A percentile compares a stretch with the other conserved stretches of the same genome.
These are phyloP conservation scores for Alternaria incomplexa DNA, from an alignment of 2,329 filamentous ascomycete genomes.

Conservation along the genomic window DNA sequence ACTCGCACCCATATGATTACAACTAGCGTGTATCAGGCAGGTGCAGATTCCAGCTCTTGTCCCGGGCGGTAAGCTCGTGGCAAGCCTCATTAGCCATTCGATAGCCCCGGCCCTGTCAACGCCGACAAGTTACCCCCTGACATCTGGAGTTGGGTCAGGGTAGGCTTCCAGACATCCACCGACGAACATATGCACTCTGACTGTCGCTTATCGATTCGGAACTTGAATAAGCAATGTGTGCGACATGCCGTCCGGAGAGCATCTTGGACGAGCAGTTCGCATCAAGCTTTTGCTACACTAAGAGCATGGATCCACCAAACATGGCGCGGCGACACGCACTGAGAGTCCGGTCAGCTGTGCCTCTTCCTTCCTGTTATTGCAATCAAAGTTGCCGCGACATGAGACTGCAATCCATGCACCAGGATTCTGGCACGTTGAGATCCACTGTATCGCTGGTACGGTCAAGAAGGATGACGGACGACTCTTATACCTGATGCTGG, in stretches of 20 bases:
- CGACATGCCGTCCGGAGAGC: neutral
- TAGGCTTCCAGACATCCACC: neutral
- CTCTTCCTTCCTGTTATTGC: neutral
- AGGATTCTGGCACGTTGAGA: neutral
- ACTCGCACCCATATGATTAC: neutral
- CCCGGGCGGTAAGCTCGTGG: neutral
- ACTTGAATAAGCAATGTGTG: neutral
- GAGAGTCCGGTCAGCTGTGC: neutral
- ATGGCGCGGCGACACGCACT: neutral
- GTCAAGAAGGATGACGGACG: neutral
- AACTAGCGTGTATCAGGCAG: neutral
- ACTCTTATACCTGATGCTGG: neutral
- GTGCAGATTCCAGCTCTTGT: neutral
- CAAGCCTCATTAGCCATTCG: neutral
- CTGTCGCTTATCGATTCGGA: neutral
- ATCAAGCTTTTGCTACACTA: neutral
- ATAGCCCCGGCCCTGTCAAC: neutral
- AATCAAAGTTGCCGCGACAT: neutral
- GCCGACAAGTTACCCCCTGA: neutral
- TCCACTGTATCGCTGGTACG: neutral
- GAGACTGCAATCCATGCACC: neutral
- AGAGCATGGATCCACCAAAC: neutral
- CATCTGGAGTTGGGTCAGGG: neutral
- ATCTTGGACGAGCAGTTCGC: neutral
- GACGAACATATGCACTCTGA: neutral